phyloP scores from a whole-genome alignment of 768 basidiomycete species.

The Gelatoporia subvermispora region DNA sequence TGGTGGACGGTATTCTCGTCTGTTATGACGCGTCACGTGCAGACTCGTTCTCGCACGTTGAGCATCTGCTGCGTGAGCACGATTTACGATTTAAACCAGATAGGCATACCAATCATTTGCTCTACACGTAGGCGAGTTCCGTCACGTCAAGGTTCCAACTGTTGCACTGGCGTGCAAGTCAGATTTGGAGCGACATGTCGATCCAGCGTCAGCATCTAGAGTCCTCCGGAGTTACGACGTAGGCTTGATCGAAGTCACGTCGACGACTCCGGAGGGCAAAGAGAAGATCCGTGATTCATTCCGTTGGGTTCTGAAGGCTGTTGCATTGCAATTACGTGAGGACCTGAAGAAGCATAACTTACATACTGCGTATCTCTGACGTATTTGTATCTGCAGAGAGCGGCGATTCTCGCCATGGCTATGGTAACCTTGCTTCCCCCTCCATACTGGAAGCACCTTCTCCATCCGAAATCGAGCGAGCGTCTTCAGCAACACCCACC shows the following conservation, averaged over 20 bases:
- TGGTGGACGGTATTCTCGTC: conserved; percentile 72
- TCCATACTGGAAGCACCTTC: conserved; percentile 38
- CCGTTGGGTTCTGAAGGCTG: conserved; percentile 55
- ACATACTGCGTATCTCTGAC: neutral
- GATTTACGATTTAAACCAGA: neutral
- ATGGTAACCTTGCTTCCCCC: conserved; percentile 73
- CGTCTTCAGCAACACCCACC: conserved; percentile 49
- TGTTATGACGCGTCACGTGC: conserved; percentile 76
- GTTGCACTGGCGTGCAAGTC: conserved; percentile 88
- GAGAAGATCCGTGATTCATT: conserved; percentile 72
- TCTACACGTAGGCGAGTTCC: conserved; percentile 46
- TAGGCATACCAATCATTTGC: conserved; percentile 10
- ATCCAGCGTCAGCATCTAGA: conserved; percentile 46
- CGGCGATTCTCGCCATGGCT: conserved; percentile 24
- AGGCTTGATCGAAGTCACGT: conserved; percentile 74
- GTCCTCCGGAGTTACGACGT: conserved; percentile 61
- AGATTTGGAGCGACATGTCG: conserved; percentile 57
- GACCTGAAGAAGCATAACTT: conserved; percentile 26
- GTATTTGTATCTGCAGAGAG: conserved; percentile 13
- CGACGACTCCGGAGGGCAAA: conserved; percentile 49
- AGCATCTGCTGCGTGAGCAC: conserved; percentile 66
- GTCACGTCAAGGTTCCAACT: conserved; percentile 51
- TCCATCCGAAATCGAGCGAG: conserved; percentile 49
- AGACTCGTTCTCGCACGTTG: conserved; percentile 61
- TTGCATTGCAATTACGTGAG: conserved; percentile 15